Conservation (phyloP, 768 basidiomycete genomes). For the Suillus paluster region DNA sequence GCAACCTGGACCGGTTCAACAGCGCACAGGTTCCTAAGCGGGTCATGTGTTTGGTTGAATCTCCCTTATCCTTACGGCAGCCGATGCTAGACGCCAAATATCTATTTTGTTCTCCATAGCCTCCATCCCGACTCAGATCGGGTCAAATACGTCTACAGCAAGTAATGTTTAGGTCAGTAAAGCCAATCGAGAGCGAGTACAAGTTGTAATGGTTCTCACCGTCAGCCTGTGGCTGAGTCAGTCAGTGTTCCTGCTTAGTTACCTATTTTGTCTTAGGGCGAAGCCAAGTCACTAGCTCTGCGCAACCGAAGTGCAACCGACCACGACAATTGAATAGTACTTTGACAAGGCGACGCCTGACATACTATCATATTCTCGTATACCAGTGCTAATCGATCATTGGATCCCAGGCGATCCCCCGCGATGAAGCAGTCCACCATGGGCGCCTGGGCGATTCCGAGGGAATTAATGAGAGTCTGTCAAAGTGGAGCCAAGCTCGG, state of each 20-base stretch:
- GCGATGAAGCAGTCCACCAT: background rate
- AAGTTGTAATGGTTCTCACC: background rate
- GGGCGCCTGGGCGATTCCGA: background rate
- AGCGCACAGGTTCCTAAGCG: background rate
- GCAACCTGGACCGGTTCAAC: background rate
- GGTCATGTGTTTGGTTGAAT: background rate
- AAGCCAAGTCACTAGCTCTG: background rate
- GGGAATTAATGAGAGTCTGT: no score
- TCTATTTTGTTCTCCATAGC: background rate
- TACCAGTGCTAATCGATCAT: no score
- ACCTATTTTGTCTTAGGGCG: background rate
- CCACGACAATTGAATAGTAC: background rate
- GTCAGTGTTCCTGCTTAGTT: background rate
- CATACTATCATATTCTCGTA: no score
- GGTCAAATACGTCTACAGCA: background rate
- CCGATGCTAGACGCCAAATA: background rate
- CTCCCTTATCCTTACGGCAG: background rate
- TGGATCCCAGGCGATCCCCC: background rate
- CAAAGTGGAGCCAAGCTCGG: no score
- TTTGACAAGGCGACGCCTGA: background rate
- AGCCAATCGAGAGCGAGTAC: background rate
- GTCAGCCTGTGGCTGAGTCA: background rate
- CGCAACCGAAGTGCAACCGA: background rate
- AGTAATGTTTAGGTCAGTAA: background rate
- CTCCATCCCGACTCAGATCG: background rate